These are phyloP conservation scores for Talaromyces funiculosus DNA, from an alignment of 2,329 filamentous ascomycete species.

Conservation along the genomic window DNA sequence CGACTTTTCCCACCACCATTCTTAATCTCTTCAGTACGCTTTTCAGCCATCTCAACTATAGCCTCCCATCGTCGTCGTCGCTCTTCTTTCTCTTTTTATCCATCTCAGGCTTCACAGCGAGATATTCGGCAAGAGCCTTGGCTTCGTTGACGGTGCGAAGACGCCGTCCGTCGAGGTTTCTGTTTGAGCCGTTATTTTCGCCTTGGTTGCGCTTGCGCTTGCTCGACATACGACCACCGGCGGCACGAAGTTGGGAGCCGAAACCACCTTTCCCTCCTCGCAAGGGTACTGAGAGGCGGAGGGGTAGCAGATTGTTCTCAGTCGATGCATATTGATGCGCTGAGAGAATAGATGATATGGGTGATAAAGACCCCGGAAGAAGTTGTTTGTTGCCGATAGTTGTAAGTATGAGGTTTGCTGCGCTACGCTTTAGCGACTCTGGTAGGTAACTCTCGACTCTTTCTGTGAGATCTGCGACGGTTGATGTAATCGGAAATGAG, in stretches of 20 bases:
- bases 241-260: conserved; percentile 91
- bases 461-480: conserved; percentile 61
- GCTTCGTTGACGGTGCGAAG: conserved; percentile 90
- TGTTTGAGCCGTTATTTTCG: conserved; percentile 82
- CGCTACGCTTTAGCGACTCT: conserved; percentile 52
- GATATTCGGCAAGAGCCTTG: conserved; percentile 88
- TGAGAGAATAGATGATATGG: conserved; percentile 59
- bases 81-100: conserved; percentile 88
- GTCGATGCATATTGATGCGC: conserved; percentile 30
- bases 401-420: conserved; percentile 64
- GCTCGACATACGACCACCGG: conserved; percentile 97
- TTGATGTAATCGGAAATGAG: conserved; percentile 61
- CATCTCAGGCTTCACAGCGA: conserved; percentile 96
- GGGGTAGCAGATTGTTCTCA: conserved; percentile 63
- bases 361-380: conserved; percentile 45
- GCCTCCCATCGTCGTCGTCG: conserved; percentile 76
- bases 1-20: conserved; percentile 61
- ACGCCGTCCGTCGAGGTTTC: conserved; percentile 86
- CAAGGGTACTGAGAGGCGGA: conserved; percentile 72
- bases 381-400: conserved; percentile 74
- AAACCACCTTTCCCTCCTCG: conserved; percentile 97
- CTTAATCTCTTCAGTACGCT: conserved; percentile 74
- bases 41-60: conserved; percentile 78
- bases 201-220: conserved; percentile 77
- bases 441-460: conserved; percentile 53